These are phyloP conservation scores for Saitozyma podzolica DNA, from an alignment of 768 basidiomycete species.

Conservation along the genomic window DNA sequence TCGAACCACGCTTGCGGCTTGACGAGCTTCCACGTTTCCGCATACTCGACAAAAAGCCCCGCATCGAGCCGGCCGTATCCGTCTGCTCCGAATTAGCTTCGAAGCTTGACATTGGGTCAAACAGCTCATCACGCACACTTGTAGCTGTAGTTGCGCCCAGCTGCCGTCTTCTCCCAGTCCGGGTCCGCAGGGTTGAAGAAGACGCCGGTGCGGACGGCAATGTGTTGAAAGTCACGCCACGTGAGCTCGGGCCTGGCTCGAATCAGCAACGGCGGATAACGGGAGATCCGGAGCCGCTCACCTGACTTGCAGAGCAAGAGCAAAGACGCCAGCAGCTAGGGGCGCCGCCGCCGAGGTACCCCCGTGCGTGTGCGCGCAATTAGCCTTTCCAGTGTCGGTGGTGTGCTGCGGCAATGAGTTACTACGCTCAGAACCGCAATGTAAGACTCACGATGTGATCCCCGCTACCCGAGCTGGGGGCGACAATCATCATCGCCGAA, in stretches of 20 bases:
- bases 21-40: conserved; percentile 77
- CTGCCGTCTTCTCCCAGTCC: conserved; percentile 84
- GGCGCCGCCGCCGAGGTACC: conserved; percentile 98
- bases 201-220: conserved; percentile 73
- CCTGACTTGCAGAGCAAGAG: conserved; percentile 84
- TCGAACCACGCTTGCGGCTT: conserved; percentile 93
- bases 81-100: conserved; percentile 49
- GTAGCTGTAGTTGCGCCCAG: conserved; percentile 72
- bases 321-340: conserved; percentile 90
- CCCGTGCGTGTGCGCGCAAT: conserved; percentile 80
- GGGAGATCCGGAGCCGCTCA: conserved; percentile 50
- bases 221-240: conserved; percentile 94
- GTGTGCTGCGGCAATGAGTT: conserved; percentile 65
- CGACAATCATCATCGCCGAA: conserved; percentile 93
- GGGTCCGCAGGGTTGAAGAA: conserved; percentile 84
- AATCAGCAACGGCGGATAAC: conserved; percentile 10
- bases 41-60: conserved; percentile 74
- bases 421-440: background rate
- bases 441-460: conserved; percentile 75
- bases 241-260: conserved; percentile 77
- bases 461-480: conserved; percentile 92
- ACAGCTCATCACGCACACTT: conserved; percentile 60
- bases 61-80: conserved; percentile 89
- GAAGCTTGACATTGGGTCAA: background rate
- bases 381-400: conserved; percentile 82